Conservation (phyloP, 176 grass and related monocot genomes). For the Zoysia pacifica region DNA sequence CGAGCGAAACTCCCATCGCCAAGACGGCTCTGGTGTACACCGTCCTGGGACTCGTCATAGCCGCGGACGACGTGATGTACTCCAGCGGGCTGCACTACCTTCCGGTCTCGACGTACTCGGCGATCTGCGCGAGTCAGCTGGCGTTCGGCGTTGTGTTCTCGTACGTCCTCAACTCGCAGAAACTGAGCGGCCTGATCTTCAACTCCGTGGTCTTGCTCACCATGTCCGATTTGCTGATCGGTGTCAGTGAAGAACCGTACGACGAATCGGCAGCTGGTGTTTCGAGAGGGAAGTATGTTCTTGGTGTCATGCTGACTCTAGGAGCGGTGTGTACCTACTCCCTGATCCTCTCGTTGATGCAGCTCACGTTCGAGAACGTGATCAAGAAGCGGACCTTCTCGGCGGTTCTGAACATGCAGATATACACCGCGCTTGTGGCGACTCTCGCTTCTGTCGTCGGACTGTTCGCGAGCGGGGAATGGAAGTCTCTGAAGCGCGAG, state of each 20-base stretch:
- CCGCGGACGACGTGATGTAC: constrained; percentile 77
- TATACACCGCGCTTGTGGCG: constrained; percentile 59
- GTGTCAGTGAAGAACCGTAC: constrained; percentile 41
- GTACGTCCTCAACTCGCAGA: constrained; percentile 75
- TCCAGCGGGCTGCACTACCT: constrained; percentile 63
- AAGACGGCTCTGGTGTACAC: constrained; percentile 57
- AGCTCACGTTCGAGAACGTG: constrained; percentile 72
- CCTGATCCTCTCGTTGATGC: constrained; percentile 81
- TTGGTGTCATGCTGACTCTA: constrained; percentile 69
- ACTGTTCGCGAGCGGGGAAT: constrained; percentile 72
- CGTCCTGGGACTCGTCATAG: constrained; percentile 65
- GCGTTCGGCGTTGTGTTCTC: constrained; percentile 74
- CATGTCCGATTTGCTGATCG: constrained; percentile 62
- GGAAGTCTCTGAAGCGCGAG: constrained; percentile 58
- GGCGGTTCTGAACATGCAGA: constrained; percentile 67
- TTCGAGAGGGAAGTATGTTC: constrained; percentile 34
- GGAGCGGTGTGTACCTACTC: constrained; percentile 74
- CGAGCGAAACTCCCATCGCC: constrained; percentile 5
- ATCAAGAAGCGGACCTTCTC: constrained; percentile 59
- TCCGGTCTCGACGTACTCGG: constrained; percentile 69
- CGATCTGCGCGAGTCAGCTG: constrained; percentile 77
- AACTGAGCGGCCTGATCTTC: constrained; percentile 60
- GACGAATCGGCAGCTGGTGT: constrained; percentile 2
- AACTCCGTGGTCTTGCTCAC: constrained; percentile 77
- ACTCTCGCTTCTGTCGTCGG: constrained; percentile 47